Conservation (phyloP, 2,329 filamentous ascomycete genomes). For the Helminthosporium solani region DNA sequence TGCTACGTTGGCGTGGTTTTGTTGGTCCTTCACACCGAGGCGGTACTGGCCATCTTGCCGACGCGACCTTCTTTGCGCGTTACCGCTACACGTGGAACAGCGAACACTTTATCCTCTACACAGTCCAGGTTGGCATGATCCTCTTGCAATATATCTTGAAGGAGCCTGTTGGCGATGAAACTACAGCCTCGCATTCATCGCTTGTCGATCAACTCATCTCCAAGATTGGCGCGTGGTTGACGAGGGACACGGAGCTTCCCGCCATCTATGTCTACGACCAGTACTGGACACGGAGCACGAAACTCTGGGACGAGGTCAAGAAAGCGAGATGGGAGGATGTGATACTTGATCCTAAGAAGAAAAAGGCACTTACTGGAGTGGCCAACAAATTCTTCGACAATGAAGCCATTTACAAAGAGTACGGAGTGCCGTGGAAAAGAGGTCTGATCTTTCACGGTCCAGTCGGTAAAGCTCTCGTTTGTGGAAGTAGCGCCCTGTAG, state of each 20-base stretch:
- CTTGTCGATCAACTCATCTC: constrained; percentile 42
- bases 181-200: constrained; percentile 33
- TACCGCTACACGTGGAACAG: constrained; percentile 43
- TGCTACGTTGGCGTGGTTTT: constrained; percentile 42
- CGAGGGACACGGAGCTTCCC: constrained; percentile 28
- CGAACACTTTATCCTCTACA: constrained; percentile 46
- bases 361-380: constrained; percentile 44
- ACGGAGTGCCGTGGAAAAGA: constrained; percentile 52
- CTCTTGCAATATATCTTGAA: constrained; percentile 45
- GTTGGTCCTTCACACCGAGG: constrained; percentile 31
- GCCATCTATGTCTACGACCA: constrained; percentile 49
- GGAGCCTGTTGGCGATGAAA: constrained; percentile 37
- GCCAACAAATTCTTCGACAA: constrained; percentile 43
- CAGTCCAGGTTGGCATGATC: constrained; percentile 23
- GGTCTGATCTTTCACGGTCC: constrained; percentile 47
- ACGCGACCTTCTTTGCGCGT: constrained; percentile 43
- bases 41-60: constrained; percentile 36
- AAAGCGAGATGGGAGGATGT: constrained; percentile 49
- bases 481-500: too few relatives aligned
- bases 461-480: constrained; percentile 8
- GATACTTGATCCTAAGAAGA: constrained; percentile 49
- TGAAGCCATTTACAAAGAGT: constrained; percentile 44
- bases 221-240: constrained; percentile 43
- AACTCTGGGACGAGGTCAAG: constrained; percentile 43
- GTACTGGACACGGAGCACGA: constrained; percentile 44